phyloP scores from a whole-genome alignment of 345 rosid genomes.

The Populus euphratica region DNA sequence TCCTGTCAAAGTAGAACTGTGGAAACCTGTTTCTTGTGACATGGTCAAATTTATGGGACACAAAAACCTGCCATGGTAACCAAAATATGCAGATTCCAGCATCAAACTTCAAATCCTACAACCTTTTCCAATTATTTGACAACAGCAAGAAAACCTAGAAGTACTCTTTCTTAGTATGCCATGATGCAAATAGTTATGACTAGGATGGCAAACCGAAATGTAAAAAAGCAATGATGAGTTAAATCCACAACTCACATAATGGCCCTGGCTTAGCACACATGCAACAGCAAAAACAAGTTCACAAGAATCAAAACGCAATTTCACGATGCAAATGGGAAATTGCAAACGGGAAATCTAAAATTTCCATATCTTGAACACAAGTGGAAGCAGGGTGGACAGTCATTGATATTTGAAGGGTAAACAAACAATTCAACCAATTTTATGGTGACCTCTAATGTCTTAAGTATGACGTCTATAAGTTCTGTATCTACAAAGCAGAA shows the following conservation, averaged over 20 bases:
- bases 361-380: conserved; percentile 3
- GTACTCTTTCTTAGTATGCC: neutral
- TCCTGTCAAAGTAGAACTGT: neutral
- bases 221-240: neutral
- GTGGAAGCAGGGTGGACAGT: neutral
- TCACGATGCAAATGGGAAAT: neutral
- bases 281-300: neutral
- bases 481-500: conserved; percentile 28
- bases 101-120: neutral
- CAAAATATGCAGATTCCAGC: neutral
- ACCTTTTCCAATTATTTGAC: neutral
- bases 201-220: no score
- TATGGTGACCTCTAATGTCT: conserved; percentile 4
- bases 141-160: neutral
- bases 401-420: neutral
- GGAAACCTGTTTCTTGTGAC: neutral
- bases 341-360: neutral
- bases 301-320: neutral
- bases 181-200: neutral
- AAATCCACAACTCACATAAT: neutral
- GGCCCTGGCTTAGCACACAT: neutral
- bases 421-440: neutral
- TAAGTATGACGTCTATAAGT: conserved; percentile 1
- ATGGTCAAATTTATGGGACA: neutral
- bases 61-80: neutral